Evolutionary conservation across 2,329 filamentous ascomycete species (phyloP), one percentile per base, ranked within the genome.

Genomic region (Calycina marina): DNA sequence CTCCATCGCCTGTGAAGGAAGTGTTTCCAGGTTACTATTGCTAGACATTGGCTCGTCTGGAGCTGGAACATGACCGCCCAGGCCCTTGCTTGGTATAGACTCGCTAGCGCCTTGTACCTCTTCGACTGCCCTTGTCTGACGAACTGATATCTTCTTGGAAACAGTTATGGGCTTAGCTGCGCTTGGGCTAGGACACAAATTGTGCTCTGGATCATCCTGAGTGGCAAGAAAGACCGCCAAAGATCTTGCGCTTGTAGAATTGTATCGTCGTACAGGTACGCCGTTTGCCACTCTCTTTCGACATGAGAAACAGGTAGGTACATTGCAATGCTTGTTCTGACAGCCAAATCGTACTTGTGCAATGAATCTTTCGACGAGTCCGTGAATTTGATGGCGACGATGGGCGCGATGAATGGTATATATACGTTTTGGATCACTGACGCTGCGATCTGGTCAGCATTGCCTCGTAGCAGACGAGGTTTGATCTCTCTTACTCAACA

Each of bases 271-370:
- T 44, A 84, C 69, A 2, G 83, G 83, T 1, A 68, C 68, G 41
- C 72, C 71, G 2, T 13, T 70, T 15, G 72, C 67, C 25, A 76
- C 59, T 42, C 79, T 69, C 54, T 69, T 78, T 34, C 80, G 73
- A 52, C 72, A 84, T 39, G 76, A 84, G 49, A 88, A 78, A 58
- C 85, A 93, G 10, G 82, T 88, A 10, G 82, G 58, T 1, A 75
- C 88, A 20, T 62, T 63, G 56, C 85, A 93, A 31, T 65, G 61
- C 32, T 65, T 59, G 41, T 69, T 70, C 40, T 71, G 72, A 52
- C 85, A 93, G 41, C 85, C 85, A 42, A 80, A 69, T 35, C 84
- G 72, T n/a, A 93, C 69, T 56, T 93, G 85, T 18, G 70, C 62
- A 30, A 86, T 73, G 50, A 81, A 92, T 47, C 67, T 72, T 47